Percentiles rank a stretch among this genome's conserved stretches.
Evolutionary conservation across 2,329 filamentous ascomycete genomes (phyloP).

Genomic region (Calonectria pseudoturangicola): DNA sequence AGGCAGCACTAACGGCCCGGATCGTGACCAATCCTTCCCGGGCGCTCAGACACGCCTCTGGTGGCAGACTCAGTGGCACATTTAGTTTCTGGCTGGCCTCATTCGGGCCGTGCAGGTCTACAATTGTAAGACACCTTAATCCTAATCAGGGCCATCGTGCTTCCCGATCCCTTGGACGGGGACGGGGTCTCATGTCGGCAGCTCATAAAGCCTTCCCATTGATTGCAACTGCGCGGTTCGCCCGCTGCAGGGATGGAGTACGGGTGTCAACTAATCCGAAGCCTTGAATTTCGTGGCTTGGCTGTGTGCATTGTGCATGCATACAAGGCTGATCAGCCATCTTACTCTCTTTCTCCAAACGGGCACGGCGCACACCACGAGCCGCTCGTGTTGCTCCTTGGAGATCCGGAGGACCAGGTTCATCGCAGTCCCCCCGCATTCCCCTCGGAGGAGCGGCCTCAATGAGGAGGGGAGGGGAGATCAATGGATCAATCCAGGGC

Average conservation of each 20-base stretch:
- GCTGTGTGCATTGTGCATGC: slow-evolving; percentile 20
- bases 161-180: slow-evolving; percentile 39
- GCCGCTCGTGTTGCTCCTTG: slow-evolving; percentile 31
- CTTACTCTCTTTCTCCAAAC: slow-evolving; percentile 20
- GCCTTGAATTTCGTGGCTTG: slow-evolving; percentile 5
- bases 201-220: slow-evolving; percentile 35
- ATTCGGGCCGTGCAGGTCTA: slow-evolving; percentile 33
- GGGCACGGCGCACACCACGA: slow-evolving; percentile 30
- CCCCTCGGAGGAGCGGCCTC: not conserved
- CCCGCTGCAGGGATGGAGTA: slow-evolving; percentile 30
- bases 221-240: slow-evolving; percentile 15
- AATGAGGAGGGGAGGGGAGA: slow-evolving; percentile 14
- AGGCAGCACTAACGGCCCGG: slow-evolving; percentile 38
- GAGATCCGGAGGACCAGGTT: slow-evolving; percentile 23
- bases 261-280: slow-evolving; percentile 14
- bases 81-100: slow-evolving; percentile 27
- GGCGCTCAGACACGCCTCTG: slow-evolving; percentile 30
- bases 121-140: slow-evolving; percentile 37
- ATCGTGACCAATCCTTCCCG: slow-evolving; percentile 27
- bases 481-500: slow-evolving; percentile 26
- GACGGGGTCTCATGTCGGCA: slow-evolving; percentile 34
- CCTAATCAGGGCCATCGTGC: slow-evolving; percentile 22
- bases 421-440: slow-evolving; percentile 22
- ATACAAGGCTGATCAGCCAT: slow-evolving; percentile 33
- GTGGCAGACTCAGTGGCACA: slow-evolving; percentile 23